Base-by-base conservation (phyloP, 1,284 basidiomycete species). In the Gastroboletus turbinatus region DNA sequence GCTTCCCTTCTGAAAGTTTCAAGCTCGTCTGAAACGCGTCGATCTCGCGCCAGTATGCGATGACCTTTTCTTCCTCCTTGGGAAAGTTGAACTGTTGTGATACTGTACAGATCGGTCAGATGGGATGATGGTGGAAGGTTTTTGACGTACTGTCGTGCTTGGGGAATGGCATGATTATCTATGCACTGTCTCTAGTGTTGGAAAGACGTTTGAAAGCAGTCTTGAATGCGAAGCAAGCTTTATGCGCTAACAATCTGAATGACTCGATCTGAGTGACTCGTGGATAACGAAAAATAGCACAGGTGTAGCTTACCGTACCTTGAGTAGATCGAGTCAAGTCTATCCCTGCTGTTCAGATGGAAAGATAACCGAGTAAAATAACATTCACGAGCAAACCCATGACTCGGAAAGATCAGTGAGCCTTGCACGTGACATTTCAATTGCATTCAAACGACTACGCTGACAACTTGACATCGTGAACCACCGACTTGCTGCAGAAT, bases 21-120 rank as follows among this genome's bases (percentile, higher is more conserved):
- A 98, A 77, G 66, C 91, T 94, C 6, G 96, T 98, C 73, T 90
- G 85, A 78, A 99, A 99, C 53, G 97, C 97, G 79, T 99, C 94
- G 71, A 99, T 99, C 70, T 95, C 94, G 61, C 84, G 82, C 97
- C 97, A 99, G 76, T 88, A 98, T 56, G 82, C 79, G 63, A 98
- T 81, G 58, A 98, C 93, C 67, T 94, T 94, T 71, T 93, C 88
- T 75, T 98, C 96, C 72, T 97, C 92, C 71, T 87, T 87, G 16
- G 96, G 82, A 73, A 98, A 98, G 76, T 89, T 87, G 76, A 98
- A 96, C 32, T 82, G 79, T 27, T 83, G 77, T 53, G 87, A 82
- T 63, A 92, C 87, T 92, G 53, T 13, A 25, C 3, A 40, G 46
- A 55, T 62, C 44, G 27, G 42, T 60, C 50, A 46, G 66, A 70